These are phyloP conservation scores for Penicillium atrosanguineum DNA, from an alignment of 495 filamentous ascomycete genomes.

Conservation along the genomic window DNA sequence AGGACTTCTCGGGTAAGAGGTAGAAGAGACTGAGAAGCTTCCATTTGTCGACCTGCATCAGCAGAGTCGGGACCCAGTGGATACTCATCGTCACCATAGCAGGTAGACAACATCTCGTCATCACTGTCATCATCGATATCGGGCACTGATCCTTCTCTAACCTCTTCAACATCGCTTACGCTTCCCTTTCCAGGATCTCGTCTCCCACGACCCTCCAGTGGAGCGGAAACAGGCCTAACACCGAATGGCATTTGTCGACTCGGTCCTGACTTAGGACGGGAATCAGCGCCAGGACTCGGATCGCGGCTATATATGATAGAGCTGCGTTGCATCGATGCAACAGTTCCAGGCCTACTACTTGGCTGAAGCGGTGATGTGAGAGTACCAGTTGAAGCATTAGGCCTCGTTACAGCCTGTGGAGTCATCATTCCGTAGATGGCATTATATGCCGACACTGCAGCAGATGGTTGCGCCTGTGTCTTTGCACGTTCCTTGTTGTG, in stretches of 20 bases:
- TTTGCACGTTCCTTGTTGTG: slow-evolving; percentile 42
- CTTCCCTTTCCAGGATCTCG: slow-evolving; percentile 30
- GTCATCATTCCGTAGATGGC: slow-evolving; percentile 44
- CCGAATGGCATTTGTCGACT: slow-evolving; percentile 39
- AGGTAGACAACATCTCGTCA: slow-evolving; percentile 43
- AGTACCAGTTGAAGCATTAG: slow-evolving; percentile 44
- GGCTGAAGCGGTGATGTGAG: slow-evolving; percentile 43
- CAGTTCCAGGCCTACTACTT: slow-evolving; percentile 42
- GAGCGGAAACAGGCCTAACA: slow-evolving; percentile 38
- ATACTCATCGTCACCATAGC: slow-evolving; percentile 45
- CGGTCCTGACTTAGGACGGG: slow-evolving; percentile 35
- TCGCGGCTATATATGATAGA: slow-evolving; percentile 49
- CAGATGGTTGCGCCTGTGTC: slow-evolving; percentile 27
- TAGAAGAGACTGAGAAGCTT: slow-evolving; percentile 7
- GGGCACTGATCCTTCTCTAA: slow-evolving; percentile 18
- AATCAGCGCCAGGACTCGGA: slow-evolving; percentile 35
- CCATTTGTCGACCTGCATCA: slow-evolving; percentile 30
- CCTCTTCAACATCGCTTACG: slow-evolving; percentile 30
- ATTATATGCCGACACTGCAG: slow-evolving; percentile 35
- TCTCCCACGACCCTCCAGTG: slow-evolving; percentile 33
- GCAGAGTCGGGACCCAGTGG: slow-evolving; percentile 35
- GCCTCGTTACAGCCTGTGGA: slow-evolving; percentile 29
- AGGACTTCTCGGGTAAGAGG: slow-evolving; percentile 20
- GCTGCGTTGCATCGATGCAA: slow-evolving; percentile 42
- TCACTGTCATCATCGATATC: slow-evolving; percentile 42